Evolutionary conservation across 2,329 filamentous ascomycete genomes (phyloP).

Genomic region (Aspergillus sp.): DNA sequence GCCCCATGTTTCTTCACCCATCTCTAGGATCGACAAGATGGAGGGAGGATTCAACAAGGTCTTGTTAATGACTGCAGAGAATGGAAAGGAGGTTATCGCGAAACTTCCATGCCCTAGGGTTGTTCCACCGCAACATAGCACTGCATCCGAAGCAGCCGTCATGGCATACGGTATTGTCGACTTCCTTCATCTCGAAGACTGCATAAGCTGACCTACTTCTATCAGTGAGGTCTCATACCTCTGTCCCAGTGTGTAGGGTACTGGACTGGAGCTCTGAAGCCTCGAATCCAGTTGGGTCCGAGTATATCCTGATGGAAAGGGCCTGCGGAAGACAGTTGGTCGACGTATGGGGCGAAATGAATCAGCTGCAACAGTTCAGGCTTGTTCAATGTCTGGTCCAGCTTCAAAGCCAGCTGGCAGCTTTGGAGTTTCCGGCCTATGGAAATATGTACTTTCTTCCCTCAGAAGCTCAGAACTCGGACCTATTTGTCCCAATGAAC

Average conservation of each 20-base stretch:
- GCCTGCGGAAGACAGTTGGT: constrained; percentile 29
- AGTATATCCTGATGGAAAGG: constrained; percentile 42
- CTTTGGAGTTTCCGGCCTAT: constrained; percentile 27
- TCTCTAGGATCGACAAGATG: constrained; percentile 33
- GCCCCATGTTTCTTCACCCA: constrained; percentile 21
- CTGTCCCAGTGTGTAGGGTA: constrained; percentile 30
- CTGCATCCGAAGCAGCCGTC: constrained; percentile 27
- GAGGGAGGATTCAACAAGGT: constrained; percentile 32
- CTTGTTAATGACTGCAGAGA: constrained; percentile 24
- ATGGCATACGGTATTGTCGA: constrained; percentile 24
- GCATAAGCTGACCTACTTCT: constrained; percentile 21
- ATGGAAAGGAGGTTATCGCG: constrained; percentile 25
- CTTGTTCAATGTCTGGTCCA: constrained; percentile 31
- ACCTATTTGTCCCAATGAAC: constrained; percentile 9
- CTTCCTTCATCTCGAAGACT: no score
- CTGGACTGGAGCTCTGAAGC: constrained; percentile 28
- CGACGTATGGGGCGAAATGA: constrained; percentile 33
- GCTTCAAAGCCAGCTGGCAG: constrained; percentile 28
- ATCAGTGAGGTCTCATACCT: constrained; percentile 22
- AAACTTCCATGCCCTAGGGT: constrained; percentile 25
- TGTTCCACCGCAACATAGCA: constrained; percentile 21
- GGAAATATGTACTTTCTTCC: constrained; percentile 35
- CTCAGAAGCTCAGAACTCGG: neutral
- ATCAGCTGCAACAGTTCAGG: constrained; percentile 21
- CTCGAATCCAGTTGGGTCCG: constrained; percentile 33